Percentiles rank a stretch among this genome's conserved stretches.
Evolutionary conservation across 1,284 basidiomycete species (phyloP).

Genomic region (Coriolopsis trogii): DNA sequence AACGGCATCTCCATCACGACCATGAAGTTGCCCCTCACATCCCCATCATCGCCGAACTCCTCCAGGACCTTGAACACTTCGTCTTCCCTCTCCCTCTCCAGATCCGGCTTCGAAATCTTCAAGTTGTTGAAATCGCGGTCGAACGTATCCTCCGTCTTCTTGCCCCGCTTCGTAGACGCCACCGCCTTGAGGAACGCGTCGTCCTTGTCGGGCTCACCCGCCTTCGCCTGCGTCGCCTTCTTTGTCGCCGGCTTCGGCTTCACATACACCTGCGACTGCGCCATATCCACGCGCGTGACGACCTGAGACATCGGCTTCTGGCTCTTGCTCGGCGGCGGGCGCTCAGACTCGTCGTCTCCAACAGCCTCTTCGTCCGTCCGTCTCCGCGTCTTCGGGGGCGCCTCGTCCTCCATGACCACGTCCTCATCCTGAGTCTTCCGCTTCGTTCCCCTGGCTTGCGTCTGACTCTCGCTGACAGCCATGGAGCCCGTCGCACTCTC

Average conservation of each 20-base stretch:
- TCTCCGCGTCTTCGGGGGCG: constrained; percentile 38
- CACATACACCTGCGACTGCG: constrained; percentile 34
- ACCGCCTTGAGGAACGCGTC: constrained; percentile 71
- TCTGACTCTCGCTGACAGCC: constrained; percentile 7
- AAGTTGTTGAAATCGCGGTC: constrained; percentile 87
- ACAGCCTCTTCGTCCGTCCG: constrained; percentile 42
- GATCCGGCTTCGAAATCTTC: constrained; percentile 72
- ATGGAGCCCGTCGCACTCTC: constrained; percentile 20
- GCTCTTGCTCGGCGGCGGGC: background rate
- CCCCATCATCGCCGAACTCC: constrained; percentile 72
- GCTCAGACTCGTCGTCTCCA: constrained; percentile 23
- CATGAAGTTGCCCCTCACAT: constrained; percentile 84
- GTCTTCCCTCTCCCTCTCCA: constrained; percentile 40
- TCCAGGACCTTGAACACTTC: constrained; percentile 68
- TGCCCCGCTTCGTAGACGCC: constrained; percentile 73
- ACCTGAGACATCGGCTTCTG: constrained; percentile 20
- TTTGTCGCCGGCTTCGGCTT: constrained; percentile 13
- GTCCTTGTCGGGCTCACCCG: constrained; percentile 65
- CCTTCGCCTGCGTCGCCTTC: constrained; percentile 20
- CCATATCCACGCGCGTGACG: constrained; percentile 36
- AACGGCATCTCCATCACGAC: constrained; percentile 76
- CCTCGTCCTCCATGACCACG: constrained; percentile 31
- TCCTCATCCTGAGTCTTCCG: constrained; percentile 12
- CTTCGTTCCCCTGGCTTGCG: constrained; percentile 40
- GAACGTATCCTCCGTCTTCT: constrained; percentile 71